These are phyloP conservation scores for Sporothrix inflata DNA, from an alignment of 2,329 filamentous ascomycete species.

Conservation along the genomic window DNA sequence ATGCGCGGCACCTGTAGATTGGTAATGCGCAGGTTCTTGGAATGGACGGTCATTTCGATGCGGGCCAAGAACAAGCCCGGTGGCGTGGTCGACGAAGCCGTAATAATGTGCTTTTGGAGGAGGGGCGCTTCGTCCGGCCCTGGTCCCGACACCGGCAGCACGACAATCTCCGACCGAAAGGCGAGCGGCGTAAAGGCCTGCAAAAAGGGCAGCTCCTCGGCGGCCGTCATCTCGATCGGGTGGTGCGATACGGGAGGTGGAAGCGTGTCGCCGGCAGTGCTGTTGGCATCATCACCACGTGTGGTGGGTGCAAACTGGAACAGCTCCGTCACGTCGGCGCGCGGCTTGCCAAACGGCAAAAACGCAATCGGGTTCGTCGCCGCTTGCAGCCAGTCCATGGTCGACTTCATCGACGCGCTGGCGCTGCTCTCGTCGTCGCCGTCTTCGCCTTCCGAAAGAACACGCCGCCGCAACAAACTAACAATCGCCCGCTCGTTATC, in stretches of 20 bases:
- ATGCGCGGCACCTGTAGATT: constrained; percentile 58
- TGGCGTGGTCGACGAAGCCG: constrained; percentile 50
- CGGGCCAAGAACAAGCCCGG: constrained; percentile 61
- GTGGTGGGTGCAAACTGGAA: constrained; percentile 27
- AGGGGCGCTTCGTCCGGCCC: constrained; percentile 36
- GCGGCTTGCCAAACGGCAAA: constrained; percentile 53
- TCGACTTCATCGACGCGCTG: constrained; percentile 29
- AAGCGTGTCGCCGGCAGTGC: constrained; percentile 40
- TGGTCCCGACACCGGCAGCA: constrained; percentile 43
- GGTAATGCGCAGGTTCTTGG: constrained; percentile 54
- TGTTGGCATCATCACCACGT: constrained; percentile 35
- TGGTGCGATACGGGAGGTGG: constrained; percentile 62
- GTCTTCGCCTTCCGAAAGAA: constrained; percentile 43
- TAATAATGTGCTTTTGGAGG: constrained; percentile 61
- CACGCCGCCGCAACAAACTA: constrained; percentile 48
- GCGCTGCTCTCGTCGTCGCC: constrained; percentile 36
- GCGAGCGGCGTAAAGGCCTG: constrained; percentile 71
- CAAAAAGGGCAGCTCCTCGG: constrained; percentile 69
- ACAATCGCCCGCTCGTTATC: constrained; percentile 42
- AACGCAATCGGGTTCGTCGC: constrained; percentile 57
- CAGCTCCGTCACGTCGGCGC: constrained; percentile 37
- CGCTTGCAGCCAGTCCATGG: constrained; percentile 51
- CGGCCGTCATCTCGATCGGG: constrained; percentile 63
- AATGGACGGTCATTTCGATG: constrained; percentile 62
- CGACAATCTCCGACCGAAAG: constrained; percentile 58